Percentiles rank a stretch among this genome's conserved stretches.
phyloP scores from a whole-genome alignment of 805 yeast species.

The Myxozyma udenii region DNA sequence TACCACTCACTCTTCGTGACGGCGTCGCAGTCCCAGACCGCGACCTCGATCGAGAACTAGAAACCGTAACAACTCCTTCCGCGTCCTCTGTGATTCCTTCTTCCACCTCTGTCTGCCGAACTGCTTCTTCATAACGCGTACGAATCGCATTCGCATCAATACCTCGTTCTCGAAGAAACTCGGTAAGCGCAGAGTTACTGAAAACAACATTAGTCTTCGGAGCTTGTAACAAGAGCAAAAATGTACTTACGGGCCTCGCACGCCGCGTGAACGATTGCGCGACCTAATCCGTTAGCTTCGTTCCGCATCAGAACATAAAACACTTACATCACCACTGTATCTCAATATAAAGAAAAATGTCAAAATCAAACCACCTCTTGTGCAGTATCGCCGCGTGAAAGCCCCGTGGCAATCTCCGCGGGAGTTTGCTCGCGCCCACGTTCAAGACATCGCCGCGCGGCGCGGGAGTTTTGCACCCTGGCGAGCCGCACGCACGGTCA shows the following conservation, averaged over 20 bases:
- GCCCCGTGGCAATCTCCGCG: no score
- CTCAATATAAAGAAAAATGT: neutral
- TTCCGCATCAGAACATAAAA: slow-evolving; percentile 10
- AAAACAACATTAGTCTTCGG: neutral
- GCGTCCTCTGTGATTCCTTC: slow-evolving; percentile 14
- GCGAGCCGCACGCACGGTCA: no score
- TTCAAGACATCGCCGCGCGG: no score
- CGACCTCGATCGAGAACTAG: neutral
- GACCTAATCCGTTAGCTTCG: slow-evolving; percentile 3
- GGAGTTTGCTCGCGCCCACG: no score
- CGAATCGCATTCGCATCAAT: slow-evolving; percentile 28
- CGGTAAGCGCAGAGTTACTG: slow-evolving; percentile 30
- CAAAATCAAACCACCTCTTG: neutral
- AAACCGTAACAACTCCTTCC: slow-evolving; percentile 10
- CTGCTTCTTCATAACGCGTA: slow-evolving; percentile 17
- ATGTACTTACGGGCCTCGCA: slow-evolving; percentile 25
- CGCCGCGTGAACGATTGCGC: slow-evolving; percentile 1
- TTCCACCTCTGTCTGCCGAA: slow-evolving; percentile 8
- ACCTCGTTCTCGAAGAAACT: slow-evolving; percentile 30
- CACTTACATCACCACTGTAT: neutral
- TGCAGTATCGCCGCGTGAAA: no score
- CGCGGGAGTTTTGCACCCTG: no score
- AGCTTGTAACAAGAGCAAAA: neutral
- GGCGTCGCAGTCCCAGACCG: slow-evolving; percentile 1
- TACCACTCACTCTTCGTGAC: neutral